These are phyloP conservation scores for Stephania yunnanensis DNA, from an alignment of 164 flowering plant species.

Conservation along the genomic window DNA sequence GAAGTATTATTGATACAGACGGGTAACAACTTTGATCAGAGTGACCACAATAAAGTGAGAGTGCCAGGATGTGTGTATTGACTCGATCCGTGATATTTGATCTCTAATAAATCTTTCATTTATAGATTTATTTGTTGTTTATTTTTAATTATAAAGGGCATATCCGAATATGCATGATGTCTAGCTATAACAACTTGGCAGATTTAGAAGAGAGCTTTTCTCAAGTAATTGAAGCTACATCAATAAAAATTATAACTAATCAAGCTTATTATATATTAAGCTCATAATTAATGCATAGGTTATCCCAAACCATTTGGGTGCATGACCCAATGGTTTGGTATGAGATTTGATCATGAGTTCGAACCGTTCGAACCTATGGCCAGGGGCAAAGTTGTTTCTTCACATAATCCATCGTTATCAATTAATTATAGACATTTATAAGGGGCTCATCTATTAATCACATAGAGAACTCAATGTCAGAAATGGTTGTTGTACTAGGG, in stretches of 20 bases:
- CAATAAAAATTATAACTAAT: no score
- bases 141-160: not conserved
- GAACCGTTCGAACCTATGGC: no score
- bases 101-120: not conserved
- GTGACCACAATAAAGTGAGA: constrained; percentile 1
- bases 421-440: not conserved
- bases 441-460: not conserved
- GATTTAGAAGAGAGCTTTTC: no score
- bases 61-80: not conserved
- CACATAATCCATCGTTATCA: no score
- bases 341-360: no score
- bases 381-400: no score
- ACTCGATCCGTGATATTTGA: not conserved
- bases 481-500: not conserved
- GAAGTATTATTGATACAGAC: not conserved
- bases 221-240: no score
- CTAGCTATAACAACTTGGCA: not conserved
- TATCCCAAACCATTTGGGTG: no score
- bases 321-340: no score
- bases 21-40: constrained; percentile 1
- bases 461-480: not conserved
- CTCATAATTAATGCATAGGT: no score
- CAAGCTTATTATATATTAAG: no score
- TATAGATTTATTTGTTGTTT: not conserved
- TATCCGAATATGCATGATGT: not conserved